Evolutionary conservation across 2,329 filamentous ascomycete genomes (phyloP).

Genomic region (Cladosporium colombiae): DNA sequence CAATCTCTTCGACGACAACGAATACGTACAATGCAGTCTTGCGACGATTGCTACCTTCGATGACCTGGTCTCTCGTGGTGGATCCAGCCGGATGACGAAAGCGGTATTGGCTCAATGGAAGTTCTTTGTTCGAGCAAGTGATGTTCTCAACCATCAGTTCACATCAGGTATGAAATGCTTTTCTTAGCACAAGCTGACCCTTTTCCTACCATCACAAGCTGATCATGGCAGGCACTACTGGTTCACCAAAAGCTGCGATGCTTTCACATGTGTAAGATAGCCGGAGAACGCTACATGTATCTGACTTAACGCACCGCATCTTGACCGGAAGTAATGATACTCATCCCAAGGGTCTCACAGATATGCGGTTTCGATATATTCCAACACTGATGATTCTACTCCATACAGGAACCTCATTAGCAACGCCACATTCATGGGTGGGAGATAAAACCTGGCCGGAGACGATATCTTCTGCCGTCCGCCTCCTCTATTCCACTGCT

Average conservation of each 20-base stretch:
- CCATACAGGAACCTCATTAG: constrained; percentile 33
- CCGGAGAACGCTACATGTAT: background rate
- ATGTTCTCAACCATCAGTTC: background rate
- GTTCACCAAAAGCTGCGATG: background rate
- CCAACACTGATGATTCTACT: constrained; percentile 31
- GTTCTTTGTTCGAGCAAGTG: background rate
- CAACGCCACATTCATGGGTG: constrained; percentile 50
- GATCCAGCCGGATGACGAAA: background rate
- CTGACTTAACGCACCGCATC: background rate
- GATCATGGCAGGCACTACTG: background rate
- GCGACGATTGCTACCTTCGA: background rate
- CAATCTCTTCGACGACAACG: background rate
- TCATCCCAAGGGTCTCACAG: too few species aligned
- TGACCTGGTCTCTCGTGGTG: background rate
- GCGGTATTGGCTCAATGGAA: background rate
- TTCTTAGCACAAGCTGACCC: background rate
- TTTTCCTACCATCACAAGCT: too few species aligned
- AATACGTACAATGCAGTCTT: background rate
- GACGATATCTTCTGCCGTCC: constrained; percentile 75
- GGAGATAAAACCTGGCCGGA: constrained; percentile 68
- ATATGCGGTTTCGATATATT: too few species aligned
- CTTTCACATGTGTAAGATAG: background rate
- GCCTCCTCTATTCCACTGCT: constrained; percentile 83
- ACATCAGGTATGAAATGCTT: background rate
- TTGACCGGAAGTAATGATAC: background rate